A percentile compares a stretch with the other conserved stretches of the same genome.
Evolutionary conservation across 106 monocot species (phyloP).

Genomic region (Cymbidium sinense): DNA sequence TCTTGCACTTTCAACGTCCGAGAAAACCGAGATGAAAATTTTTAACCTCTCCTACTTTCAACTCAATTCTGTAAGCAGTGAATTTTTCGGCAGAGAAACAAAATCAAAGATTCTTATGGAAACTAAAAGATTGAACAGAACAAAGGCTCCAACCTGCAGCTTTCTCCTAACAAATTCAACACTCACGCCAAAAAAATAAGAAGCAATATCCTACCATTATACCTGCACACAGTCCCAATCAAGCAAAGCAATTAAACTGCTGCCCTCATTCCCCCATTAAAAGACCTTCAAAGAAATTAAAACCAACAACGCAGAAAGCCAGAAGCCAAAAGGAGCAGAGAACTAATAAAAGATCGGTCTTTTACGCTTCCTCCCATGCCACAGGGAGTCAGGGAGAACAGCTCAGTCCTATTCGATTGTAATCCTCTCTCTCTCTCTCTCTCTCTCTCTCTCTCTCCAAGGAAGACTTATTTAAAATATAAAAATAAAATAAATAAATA

Average conservation of each 20-base stretch:
- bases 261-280: conserved; percentile 3
- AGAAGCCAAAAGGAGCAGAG: background rate
- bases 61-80: background rate
- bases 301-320: background rate
- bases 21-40: background rate
- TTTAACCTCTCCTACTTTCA: background rate
- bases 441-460: background rate
- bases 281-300: conserved; percentile 8
- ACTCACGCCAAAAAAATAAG: background rate
- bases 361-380: background rate
- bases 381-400: background rate
- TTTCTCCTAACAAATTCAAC: background rate
- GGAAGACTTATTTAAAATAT: background rate
- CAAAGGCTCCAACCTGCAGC: background rate
- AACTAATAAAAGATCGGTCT: background rate
- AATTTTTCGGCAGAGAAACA: background rate
- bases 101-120: background rate
- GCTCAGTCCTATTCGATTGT: background rate
- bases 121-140: background rate
- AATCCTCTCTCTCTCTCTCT: background rate
- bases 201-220: background rate
- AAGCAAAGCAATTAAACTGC: background rate
- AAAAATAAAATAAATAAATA: too few relatives aligned
- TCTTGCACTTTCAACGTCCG: background rate
- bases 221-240: background rate